These are phyloP conservation scores for Solanum infundibuliforme DNA, from an alignment of 257 asterid species.

Conservation along the genomic window DNA sequence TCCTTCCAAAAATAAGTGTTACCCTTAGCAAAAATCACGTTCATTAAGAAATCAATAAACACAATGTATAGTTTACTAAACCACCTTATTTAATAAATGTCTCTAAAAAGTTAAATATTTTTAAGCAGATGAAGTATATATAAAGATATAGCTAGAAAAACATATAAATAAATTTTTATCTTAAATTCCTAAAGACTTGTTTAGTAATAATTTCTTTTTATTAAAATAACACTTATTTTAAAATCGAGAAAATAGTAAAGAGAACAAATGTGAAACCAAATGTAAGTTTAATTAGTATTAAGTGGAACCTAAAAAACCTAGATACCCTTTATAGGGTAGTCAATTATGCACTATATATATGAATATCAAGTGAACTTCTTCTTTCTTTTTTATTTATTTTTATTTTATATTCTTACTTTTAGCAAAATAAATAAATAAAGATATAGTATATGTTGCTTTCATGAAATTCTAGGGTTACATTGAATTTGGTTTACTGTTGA, in stretches of 20 bases:
- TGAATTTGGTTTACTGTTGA: not conserved
- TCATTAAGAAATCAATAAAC: not conserved
- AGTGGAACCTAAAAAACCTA: not conserved
- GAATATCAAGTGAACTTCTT: not conserved
- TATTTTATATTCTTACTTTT: not conserved
- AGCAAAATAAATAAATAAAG: not conserved
- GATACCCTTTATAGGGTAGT: not conserved
- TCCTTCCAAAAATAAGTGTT: not conserved
- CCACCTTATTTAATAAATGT: not conserved
- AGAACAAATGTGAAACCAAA: not conserved
- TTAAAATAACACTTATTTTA: not conserved
- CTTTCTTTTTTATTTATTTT: not conserved
- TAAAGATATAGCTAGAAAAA: not conserved
- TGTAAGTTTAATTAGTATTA: not conserved
- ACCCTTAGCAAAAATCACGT: not conserved
- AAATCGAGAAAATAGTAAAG: not conserved
- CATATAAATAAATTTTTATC: not conserved
- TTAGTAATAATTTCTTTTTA: no score
- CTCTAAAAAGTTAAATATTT: not conserved
- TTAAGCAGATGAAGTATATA: not conserved
- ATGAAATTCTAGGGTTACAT: not conserved
- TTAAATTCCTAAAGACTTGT: not conserved
- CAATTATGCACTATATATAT: not conserved
- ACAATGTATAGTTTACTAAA: not conserved
- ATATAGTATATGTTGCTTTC: not conserved